Conservation (phyloP, 2,329 filamentous ascomycete genomes). For the Ceratocystis cubensis region DNA sequence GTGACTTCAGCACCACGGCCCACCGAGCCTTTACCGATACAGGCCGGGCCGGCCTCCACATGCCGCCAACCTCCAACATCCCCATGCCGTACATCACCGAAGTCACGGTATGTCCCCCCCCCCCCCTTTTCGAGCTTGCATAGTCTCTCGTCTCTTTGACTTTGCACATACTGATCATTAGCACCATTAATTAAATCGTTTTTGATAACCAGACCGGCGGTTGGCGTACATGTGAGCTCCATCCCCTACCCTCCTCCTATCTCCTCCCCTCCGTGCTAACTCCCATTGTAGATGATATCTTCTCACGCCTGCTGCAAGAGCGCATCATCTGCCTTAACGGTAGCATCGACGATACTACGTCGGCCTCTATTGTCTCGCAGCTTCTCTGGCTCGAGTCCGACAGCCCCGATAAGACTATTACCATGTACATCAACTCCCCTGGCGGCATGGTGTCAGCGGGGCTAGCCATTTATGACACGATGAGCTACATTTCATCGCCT, state of each 20-base stretch:
- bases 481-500: slow-evolving; percentile 88
- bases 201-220: slow-evolving; percentile 48
- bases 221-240: slow-evolving; percentile 59
- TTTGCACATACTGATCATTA: neutral
- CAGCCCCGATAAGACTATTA: slow-evolving; percentile 85
- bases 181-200: slow-evolving; percentile 25
- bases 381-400: slow-evolving; percentile 97
- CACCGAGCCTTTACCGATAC: neutral
- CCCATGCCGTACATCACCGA: slow-evolving; percentile 49
- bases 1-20: neutral
- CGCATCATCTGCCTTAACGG: slow-evolving; percentile 91
- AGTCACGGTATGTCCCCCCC: slow-evolving; percentile 34
- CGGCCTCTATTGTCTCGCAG: slow-evolving; percentile 89
- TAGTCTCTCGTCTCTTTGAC: neutral
- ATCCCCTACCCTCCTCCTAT: neutral
- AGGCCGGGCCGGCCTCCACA: slow-evolving; percentile 22
- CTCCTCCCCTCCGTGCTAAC: neutral
- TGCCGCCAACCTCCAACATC: slow-evolving; percentile 32
- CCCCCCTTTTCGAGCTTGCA: neutral
- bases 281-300: slow-evolving; percentile 46
- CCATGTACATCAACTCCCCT: slow-evolving; percentile 94
- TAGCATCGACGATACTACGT: slow-evolving; percentile 76
- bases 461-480: slow-evolving; percentile 93
- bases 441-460: slow-evolving; percentile 76
- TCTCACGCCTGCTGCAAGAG: slow-evolving; percentile 70